Evolutionary conservation across 1,284 basidiomycete genomes (phyloP), one percentile per base, ranked within the genome.

Genomic region (Ceratobasidium sp.): DNA sequence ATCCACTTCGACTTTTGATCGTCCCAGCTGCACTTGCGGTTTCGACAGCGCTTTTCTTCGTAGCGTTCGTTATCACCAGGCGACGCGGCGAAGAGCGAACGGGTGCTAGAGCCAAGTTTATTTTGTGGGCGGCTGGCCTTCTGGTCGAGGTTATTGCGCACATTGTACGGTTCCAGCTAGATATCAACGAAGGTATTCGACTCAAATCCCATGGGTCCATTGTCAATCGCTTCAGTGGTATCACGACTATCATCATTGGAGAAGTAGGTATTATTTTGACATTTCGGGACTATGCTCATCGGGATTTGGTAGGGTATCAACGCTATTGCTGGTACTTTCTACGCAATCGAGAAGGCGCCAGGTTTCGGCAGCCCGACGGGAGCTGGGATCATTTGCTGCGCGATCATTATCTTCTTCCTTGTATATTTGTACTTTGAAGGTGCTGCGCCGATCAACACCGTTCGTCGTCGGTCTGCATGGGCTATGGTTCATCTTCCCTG

Each of bases 401-500:
- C 40, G 13, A 33, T 77, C 26, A 68, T 68, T 33, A 42, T 68
- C 3, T 77, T 46, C 44, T 77, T 77, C 53, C 26, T 68, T 15
- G 55, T 44, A 2, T 77, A 77, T 33, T 28, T 77, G 9, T 77
- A 77, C 44, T 77, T 77, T 49, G 55, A 77, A 42, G 75, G 75
- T 20, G 63, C 75, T 15, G 66, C 51, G 15, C 55, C 63, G 6
- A 13, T 68, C 3, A 58, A 60, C 26, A 26, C 53, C n/a, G 46
- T 44, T 0, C 56, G 63, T 20, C 64, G 63, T 15, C 63, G 64
- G 9, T 55, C 66, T 9, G 49, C 53, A 5, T 77, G 64, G 64
- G 51, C 56, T 9, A 26, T 77, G 26, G 23, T 77, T 2, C 75
- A 77, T 49, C 64, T 77, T 6, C 75, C 75, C 2, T 68, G 66